Percentiles rank a stretch among this genome's conserved stretches.
Conservation (phyloP, 768 basidiomycete genomes). For the Lactifluus piperatus region DNA sequence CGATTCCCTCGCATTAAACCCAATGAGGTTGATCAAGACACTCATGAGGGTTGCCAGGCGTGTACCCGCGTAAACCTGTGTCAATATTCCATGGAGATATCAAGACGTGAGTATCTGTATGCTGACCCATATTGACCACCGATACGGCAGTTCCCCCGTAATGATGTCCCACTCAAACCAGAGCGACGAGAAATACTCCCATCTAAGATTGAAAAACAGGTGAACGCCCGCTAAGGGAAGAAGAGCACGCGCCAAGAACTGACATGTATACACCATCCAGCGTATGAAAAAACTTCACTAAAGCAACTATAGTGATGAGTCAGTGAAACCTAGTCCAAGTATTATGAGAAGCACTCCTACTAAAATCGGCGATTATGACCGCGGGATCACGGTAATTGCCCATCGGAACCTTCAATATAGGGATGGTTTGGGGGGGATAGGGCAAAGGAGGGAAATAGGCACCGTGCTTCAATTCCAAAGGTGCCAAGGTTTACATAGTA, state of each 20-base stretch:
- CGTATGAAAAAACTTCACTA: neutral
- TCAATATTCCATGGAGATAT: neutral
- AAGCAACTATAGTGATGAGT: neutral
- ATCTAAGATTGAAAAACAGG: neutral
- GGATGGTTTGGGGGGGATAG: neutral
- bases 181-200: constrained; percentile 13
- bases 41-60: constrained; percentile 1
- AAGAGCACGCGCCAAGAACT: neutral
- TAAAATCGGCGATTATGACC: neutral
- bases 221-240: neutral
- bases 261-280: constrained; percentile 4
- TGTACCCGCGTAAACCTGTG: neutral
- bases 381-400: neutral
- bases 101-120: neutral
- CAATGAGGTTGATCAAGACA: neutral
- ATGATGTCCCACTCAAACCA: constrained; percentile 16
- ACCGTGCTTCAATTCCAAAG: neutral
- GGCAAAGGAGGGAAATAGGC: neutral
- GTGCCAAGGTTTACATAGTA: neutral
- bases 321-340: neutral
- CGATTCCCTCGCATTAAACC: neutral
- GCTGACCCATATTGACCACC: constrained; percentile 17
- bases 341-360: neutral
- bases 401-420: neutral
- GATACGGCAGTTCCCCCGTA: neutral